Conservation (phyloP, 2,329 filamentous ascomycete genomes). For the Lojkania enalia region DNA sequence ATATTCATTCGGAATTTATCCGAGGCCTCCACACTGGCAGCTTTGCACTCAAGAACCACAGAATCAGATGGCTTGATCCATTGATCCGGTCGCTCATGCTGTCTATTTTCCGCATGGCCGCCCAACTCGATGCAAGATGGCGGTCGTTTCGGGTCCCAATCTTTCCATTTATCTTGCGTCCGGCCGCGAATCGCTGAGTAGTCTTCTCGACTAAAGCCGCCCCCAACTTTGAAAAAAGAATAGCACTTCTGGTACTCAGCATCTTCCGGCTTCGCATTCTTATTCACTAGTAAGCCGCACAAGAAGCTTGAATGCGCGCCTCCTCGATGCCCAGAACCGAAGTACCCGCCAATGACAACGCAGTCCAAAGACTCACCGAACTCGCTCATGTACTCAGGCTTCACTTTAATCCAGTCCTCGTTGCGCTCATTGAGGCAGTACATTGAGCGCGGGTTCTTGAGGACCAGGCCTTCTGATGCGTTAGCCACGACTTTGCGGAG, state of each 20-base stretch:
- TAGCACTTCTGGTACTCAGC: slow-evolving; percentile 73
- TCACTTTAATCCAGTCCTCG: slow-evolving; percentile 98
- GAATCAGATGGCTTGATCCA: slow-evolving; percentile 93
- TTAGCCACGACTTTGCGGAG: slow-evolving; percentile 84
- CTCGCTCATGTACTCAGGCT: slow-evolving; percentile 97
- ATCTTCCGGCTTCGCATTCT: slow-evolving; percentile 62
- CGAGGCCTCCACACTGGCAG: slow-evolving; percentile 73
- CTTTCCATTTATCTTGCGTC: slow-evolving; percentile 88
- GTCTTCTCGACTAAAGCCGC: slow-evolving; percentile 82
- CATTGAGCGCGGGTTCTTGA: slow-evolving; percentile 88
- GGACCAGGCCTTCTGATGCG: slow-evolving; percentile 83
- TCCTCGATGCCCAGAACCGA: slow-evolving; percentile 82
- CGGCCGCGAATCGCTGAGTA: slow-evolving; percentile 80
- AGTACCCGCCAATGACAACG: slow-evolving; percentile 88
- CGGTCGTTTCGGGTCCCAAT: slow-evolving; percentile 78
- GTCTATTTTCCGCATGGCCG: slow-evolving; percentile 65
- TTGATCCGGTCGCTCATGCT: slow-evolving; percentile 80
- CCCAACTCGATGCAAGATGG: slow-evolving; percentile 81
- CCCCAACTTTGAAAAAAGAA: slow-evolving; percentile 99
- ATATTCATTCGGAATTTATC: slow-evolving; percentile 76
- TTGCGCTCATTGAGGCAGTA: slow-evolving; percentile 89
- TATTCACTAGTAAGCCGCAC: slow-evolving; percentile 80
- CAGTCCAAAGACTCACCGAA: slow-evolving; percentile 93
- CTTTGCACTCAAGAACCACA: slow-evolving; percentile 85
- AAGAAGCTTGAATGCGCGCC: slow-evolving; percentile 83